phyloP scores from a whole-genome alignment of 208 protist genomes.

The Leptomonas pyrrhocoris region DNA sequence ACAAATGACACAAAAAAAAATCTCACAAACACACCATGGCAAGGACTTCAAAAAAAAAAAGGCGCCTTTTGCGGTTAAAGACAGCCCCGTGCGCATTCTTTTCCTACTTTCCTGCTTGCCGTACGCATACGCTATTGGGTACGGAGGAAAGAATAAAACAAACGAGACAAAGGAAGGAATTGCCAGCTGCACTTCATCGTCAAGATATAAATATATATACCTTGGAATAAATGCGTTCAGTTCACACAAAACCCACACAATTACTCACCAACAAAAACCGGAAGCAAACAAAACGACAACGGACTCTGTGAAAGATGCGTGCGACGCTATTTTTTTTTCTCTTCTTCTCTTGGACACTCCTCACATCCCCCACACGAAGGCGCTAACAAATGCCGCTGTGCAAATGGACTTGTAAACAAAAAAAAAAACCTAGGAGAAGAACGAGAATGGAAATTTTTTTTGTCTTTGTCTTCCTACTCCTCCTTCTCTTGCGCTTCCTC shows the following conservation, averaged over 20 bases:
- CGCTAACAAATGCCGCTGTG: background rate
- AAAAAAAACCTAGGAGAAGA: background rate
- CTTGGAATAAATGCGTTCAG: background rate
- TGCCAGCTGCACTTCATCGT: background rate
- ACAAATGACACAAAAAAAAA: no score
- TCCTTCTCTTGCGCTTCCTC: background rate
- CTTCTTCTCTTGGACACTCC: background rate
- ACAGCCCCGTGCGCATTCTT: no score
- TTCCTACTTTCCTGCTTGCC: no score
- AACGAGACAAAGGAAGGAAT: background rate
- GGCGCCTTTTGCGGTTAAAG: no score
- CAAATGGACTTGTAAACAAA: background rate
- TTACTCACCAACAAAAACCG: background rate
- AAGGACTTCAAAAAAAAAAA: no score
- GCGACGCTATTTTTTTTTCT: background rate
- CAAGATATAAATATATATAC: no score
- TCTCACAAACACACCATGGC: no score
- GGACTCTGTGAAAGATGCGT: slow-evolving; percentile 13
- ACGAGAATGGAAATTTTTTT: background rate
- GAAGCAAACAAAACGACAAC: slow-evolving; percentile 1
- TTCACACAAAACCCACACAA: background rate
- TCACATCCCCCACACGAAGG: no score
- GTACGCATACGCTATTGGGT: no score
- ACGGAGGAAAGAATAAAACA: background rate
- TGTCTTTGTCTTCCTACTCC: background rate